Evolutionary conservation across 768 basidiomycete genomes (phyloP), one percentile per base, ranked within the genome.

Genomic region (Leccinum sublutescens): DNA sequence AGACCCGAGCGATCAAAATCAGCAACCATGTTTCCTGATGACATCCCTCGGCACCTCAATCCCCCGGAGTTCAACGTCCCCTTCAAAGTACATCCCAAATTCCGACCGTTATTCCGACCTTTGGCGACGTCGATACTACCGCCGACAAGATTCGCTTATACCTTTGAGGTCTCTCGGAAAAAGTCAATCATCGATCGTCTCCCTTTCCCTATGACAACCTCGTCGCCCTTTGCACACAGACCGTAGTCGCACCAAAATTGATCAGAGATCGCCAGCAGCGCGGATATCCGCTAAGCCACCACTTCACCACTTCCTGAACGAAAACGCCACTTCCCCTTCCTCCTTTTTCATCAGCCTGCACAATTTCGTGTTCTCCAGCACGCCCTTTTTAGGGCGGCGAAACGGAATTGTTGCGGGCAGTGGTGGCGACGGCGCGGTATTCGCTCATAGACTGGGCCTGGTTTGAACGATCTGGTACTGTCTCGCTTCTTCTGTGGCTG

Each of bases 381-480:
- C 51, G 61, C 64, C 64, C 56, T 62, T 54, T 27, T 54, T 38
- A 56, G 61, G 64, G 64, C 64, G 43, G 64, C 11, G 43, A 43
- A 43, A 19, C 43, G 63, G 60, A 40, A 33, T 43, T 54, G 54
- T 63, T 11, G 31, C 17, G 3, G 53, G 64, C 48, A 29, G 54
- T 54, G 61, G 56, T 53, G 60, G 56, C 14, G 11, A 48, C 31
- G 21, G 43, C 1, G 4, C 1, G 23, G 3, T 33, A 25, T 56
- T 57, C 29, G 31, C 21, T 2, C 38, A 25, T 14, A 43, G 4
- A 9, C 43, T 43, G 6, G 52, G 49, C 50, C 33, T 54, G 14
- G 10, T 61, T 61, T 15, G 34, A 48, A 3, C 5, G 31, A 25
- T 54, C 40, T 38, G 56, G 47, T 40, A 21, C 2, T 4, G 1